Evolutionary conservation across 768 basidiomycete genomes (phyloP), one percentile per base, ranked within the genome.

Genomic region (Neoboletus brunneissimus): DNA sequence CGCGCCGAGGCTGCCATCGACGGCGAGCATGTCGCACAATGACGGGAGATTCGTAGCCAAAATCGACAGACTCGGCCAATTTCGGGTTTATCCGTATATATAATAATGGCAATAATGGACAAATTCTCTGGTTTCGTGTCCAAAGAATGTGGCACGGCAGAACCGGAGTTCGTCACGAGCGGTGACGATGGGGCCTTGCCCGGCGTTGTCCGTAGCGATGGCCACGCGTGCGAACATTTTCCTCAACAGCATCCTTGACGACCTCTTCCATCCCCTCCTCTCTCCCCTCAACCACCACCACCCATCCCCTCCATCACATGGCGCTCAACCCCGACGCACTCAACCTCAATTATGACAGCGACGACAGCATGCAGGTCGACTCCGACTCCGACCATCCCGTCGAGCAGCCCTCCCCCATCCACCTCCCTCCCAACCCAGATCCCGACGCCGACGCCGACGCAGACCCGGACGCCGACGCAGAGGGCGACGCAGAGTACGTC

Each of bases 331-430:
- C 72, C 65, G 73, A 73, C 64, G 75, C 76, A 62, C 81, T 83
- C 70, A 77, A 77, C 73, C 72, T 83, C 70, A 75, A 76, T 72
- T 86, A 85, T 44, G 69, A 70, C 74, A 75, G 73, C 59, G 76
- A 77, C 57, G 75, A 84, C 64, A 82, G 84, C 69, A 89, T 89
- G 88, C 80, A 86, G 67, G 72, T 88, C 73, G 87, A 89, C 79
- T 83, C 82, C 56, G 82, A 82, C 68, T 65, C 72, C 59, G 79
- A 80, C 72, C 61, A 56, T 23, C 55, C 57, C 31, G 32, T 54
- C 37, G 25, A 59, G 7, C 55, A 16, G 3, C 41, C 61, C 25
- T 42, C 64, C 45, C 68, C 72, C 52, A 32, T n/a, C 7, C 67
- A 22, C 5, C 51, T 57, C 40, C 56, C 51, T 38, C 61, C 55